Evolutionary conservation across 2,329 filamentous ascomycete species (phyloP).

Genomic region (Cladorrhinum sp.): DNA sequence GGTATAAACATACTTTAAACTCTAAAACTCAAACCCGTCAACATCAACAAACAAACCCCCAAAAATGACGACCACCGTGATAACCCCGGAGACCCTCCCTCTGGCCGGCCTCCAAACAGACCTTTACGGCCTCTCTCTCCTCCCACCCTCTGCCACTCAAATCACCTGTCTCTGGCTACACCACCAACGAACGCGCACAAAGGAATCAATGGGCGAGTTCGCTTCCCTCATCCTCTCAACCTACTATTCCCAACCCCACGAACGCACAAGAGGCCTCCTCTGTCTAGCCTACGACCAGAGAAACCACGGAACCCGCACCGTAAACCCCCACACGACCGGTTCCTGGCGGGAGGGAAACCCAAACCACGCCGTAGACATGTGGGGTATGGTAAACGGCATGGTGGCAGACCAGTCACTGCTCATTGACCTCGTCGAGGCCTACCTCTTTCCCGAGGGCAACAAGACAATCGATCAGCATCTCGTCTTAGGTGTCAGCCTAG

Average conservation of each 20-base stretch:
- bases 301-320: slow-evolving; percentile 77
- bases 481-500: slow-evolving; percentile 78
- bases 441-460: slow-evolving; percentile 56
- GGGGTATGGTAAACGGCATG: slow-evolving; percentile 69
- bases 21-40: background rate
- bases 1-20: too few species aligned
- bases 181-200: slow-evolving; percentile 70
- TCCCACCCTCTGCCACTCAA: slow-evolving; percentile 50
- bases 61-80: slow-evolving; percentile 18
- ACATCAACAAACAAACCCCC: slow-evolving; percentile 1
- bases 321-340: slow-evolving; percentile 67
- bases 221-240: slow-evolving; percentile 49
- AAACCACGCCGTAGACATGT: slow-evolving; percentile 89
- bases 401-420: slow-evolving; percentile 71
- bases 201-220: slow-evolving; percentile 71
- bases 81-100: slow-evolving; percentile 54
- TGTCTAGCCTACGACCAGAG: slow-evolving; percentile 87
- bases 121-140: slow-evolving; percentile 76
- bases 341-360: slow-evolving; percentile 77
- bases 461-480: slow-evolving; percentile 60
- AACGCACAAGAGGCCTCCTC: slow-evolving; percentile 57
- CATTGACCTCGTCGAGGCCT: slow-evolving; percentile 74
- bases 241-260: background rate
- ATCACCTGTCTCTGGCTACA: slow-evolving; percentile 88
- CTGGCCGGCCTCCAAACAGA: slow-evolving; percentile 78